These are phyloP conservation scores for Hypoxylon trugodes DNA, from an alignment of 495 filamentous ascomycete species.

Conservation along the genomic window DNA sequence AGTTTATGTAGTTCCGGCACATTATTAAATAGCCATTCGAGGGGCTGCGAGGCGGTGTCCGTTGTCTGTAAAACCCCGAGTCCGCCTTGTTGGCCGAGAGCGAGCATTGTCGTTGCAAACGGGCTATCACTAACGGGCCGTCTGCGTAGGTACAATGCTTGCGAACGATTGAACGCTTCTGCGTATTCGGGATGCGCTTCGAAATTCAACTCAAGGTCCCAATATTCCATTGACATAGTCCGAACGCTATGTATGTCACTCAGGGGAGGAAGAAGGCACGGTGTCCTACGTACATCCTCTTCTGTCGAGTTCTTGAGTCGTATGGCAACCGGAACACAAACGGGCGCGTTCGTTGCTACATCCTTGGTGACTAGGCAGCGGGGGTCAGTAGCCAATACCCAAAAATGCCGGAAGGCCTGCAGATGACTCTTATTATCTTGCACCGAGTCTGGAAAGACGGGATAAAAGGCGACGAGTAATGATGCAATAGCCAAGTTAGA, in stretches of 20 bases:
- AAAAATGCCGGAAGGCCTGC: constrained; percentile 97
- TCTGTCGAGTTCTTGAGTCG: constrained; percentile 51
- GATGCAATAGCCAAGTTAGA: constrained; percentile 86
- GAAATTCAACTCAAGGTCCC: constrained; percentile 86
- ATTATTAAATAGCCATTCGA: constrained; percentile 81
- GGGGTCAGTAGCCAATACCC: constrained; percentile 91
- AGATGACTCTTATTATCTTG: constrained; percentile 94
- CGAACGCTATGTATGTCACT: constrained; percentile 70
- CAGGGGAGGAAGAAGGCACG: constrained; percentile 86
- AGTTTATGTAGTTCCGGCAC: constrained; percentile 64
- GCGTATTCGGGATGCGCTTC: constrained; percentile 67
- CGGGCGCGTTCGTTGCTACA: constrained; percentile 79
- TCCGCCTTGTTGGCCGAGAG: constrained; percentile 62
- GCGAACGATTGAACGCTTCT: constrained; percentile 75
- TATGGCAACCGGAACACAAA: constrained; percentile 72
- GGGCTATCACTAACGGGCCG: constrained; percentile 72
- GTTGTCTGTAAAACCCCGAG: constrained; percentile 29
- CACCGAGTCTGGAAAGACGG: constrained; percentile 85
- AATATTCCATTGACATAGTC: constrained; percentile 77
- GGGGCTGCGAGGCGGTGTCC: constrained; percentile 46
- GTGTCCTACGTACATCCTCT: constrained; percentile 62
- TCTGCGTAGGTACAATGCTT: constrained; percentile 83
- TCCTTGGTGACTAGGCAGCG: constrained; percentile 89
- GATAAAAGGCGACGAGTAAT: constrained; percentile 91
- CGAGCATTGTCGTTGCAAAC: constrained; percentile 78